phyloP scores from a whole-genome alignment of 129 eudicot species.

The Saposhnikovia divaricata region DNA sequence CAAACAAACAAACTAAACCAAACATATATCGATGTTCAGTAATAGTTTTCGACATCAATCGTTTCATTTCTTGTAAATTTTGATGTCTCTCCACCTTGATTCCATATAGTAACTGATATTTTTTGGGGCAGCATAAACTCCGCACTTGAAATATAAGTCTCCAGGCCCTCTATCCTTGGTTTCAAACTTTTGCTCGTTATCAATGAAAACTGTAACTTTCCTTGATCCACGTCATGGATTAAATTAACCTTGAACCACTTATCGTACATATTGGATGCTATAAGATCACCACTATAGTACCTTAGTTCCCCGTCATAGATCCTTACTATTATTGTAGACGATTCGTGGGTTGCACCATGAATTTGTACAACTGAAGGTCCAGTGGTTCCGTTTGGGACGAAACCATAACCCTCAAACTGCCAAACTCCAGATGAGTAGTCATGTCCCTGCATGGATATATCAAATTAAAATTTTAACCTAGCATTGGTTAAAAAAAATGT shows the following conservation, averaged over 20 bases:
- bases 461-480: neutral
- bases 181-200: too few species aligned
- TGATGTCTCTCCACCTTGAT: slow-evolving; percentile 14
- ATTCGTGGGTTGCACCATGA: too few species aligned
- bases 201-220: too few species aligned
- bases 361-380: slow-evolving; percentile 36
- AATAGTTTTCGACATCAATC: too few species aligned
- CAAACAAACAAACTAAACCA: neutral
- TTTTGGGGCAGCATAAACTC: slow-evolving; percentile 12
- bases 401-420: slow-evolving; percentile 38
- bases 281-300: too few species aligned
- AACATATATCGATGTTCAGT: neutral
- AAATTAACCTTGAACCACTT: too few species aligned
- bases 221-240: too few species aligned
- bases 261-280: too few species aligned
- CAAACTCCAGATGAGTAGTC: slow-evolving; percentile 40
- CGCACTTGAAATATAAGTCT: slow-evolving; percentile 10
- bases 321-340: too few species aligned
- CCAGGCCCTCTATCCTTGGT: slow-evolving; percentile 16
- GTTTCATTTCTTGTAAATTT: slow-evolving; percentile 11
- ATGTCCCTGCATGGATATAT: slow-evolving; percentile 23
- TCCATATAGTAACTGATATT: slow-evolving; percentile 13
- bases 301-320: too few species aligned
- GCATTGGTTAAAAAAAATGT: neutral
- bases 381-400: slow-evolving; percentile 42